Evolutionary conservation across 768 basidiomycete species (phyloP).

Genomic region (Pisolithus sp.): DNA sequence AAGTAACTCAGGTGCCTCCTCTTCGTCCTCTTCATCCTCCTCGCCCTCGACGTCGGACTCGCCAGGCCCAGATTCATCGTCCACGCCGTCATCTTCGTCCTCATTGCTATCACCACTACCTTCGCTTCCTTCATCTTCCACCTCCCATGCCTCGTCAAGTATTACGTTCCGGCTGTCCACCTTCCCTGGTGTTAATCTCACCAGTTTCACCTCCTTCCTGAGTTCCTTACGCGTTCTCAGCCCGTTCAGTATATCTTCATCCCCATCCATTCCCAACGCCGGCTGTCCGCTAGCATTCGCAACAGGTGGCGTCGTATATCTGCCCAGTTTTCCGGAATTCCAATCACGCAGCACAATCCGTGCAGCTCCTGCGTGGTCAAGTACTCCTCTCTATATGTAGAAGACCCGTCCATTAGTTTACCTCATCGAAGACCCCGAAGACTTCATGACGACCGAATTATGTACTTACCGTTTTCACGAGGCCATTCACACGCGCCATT

Average conservation of each 20-base stretch:
- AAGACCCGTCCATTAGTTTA: slow-evolving; percentile 11
- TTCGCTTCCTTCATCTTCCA: slow-evolving; percentile 26
- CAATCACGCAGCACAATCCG: slow-evolving; percentile 82
- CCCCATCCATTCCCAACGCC: slow-evolving; percentile 23
- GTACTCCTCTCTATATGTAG: slow-evolving; percentile 52
- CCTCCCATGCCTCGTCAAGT: slow-evolving; percentile 31
- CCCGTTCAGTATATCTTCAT: slow-evolving; percentile 43
- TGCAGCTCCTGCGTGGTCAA: slow-evolving; percentile 70
- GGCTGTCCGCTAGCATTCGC: slow-evolving; percentile 17
- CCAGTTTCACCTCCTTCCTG: slow-evolving; percentile 53
- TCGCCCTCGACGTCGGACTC: slow-evolving; percentile 20
- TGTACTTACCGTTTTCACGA: slow-evolving; percentile 66
- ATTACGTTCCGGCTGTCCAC: slow-evolving; percentile 38
- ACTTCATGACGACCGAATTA: not conserved
- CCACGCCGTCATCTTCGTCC: slow-evolving; percentile 35
- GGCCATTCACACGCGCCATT: slow-evolving; percentile 65
- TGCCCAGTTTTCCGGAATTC: slow-evolving; percentile 65
- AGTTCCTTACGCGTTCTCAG: slow-evolving; percentile 60
- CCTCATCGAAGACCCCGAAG: not conserved
- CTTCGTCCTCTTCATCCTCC: slow-evolving; percentile 40
- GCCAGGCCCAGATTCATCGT: slow-evolving; percentile 22
- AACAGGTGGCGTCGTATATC: slow-evolving; percentile 53
- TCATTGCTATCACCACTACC: slow-evolving; percentile 24
- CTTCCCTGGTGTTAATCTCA: slow-evolving; percentile 41
- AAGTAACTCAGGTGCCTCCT: slow-evolving; percentile 34